A percentile compares a stretch with the other conserved stretches of the same genome.
phyloP scores from a whole-genome alignment of 805 yeast species.

The Ogataea sp. region DNA sequence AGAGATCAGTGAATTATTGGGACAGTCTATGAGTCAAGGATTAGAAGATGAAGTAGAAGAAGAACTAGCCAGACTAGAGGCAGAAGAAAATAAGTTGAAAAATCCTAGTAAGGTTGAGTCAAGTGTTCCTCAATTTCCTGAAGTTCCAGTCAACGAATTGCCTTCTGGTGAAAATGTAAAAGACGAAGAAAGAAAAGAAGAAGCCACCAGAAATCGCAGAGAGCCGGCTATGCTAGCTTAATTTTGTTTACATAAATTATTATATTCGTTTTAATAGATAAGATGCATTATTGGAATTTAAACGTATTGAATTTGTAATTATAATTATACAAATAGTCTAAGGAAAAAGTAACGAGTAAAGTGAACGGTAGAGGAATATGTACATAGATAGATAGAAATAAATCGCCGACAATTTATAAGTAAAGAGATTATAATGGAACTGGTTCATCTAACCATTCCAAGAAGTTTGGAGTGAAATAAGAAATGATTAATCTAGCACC shows the following conservation, averaged over 20 bases:
- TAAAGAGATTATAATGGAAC: background rate
- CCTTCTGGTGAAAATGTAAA: slow-evolving; percentile 6
- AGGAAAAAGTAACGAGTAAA: background rate
- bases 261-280: background rate
- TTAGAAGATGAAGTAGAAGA: slow-evolving; percentile 61
- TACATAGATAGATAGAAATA: too few species aligned
- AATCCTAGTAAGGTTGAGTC: slow-evolving; percentile 7
- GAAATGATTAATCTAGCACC: slow-evolving; percentile 90
- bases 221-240: background rate
- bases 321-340: background rate
- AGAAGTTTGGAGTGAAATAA: slow-evolving; percentile 91
- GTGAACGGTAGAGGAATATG: background rate
- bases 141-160: slow-evolving; percentile 18
- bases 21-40: slow-evolving; percentile 30
- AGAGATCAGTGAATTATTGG: slow-evolving; percentile 53
- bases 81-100: slow-evolving; percentile 27
- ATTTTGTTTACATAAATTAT: background rate
- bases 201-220: background rate
- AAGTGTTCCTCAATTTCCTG: slow-evolving; percentile 18
- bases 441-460: slow-evolving; percentile 71
- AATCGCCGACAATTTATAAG: too few species aligned
- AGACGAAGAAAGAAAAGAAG: slow-evolving; percentile 11
- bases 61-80: slow-evolving; percentile 45
- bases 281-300: background rate
- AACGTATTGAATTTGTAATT: background rate